Evolutionary conservation across 371 early-diverging fungal species (phyloP), one percentile per base, ranked within the genome.

Genomic region (Entomophthora muscae): DNA sequence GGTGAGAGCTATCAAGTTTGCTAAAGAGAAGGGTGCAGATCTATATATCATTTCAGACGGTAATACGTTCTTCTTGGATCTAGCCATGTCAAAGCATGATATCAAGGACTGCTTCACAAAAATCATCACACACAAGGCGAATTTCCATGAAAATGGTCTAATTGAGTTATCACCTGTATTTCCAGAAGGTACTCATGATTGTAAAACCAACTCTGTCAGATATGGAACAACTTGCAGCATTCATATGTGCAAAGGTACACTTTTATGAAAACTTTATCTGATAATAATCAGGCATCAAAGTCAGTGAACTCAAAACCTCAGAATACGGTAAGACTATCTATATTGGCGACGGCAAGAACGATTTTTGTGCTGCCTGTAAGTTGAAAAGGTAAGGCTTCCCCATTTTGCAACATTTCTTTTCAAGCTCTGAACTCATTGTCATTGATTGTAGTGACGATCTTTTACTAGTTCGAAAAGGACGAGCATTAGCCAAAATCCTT

Each of bases 11-110:
- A 55, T 55, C 5, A 21, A 3, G 3, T 55, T 55, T 5, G 55
- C 55, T 27, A 55, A 55, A 27, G 55, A 10, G 55, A 55, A 55
- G 10, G 28, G 28, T 21, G 22, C 24, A 12, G 55, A 55, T 55
- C 55, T 55, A 5, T 55, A 5, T 55, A 55, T 55, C 55, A 27
- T 55, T 55, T 55, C 55, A 5, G 55, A 55, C 21, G 55, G 55
- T 10, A 55, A 55, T 27, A 24, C 55, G 7, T 24, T 27, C 55
- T 55, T 55, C 26, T 55, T 55, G 21, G 28, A 27, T 24, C 10
- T 27, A 12, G 55, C 55, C 5, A 3, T 55, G 10, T 24, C 24
- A 3, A 55, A 55, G 21, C 28, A 55, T 55, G 55, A 26, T 24
- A 10, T 55, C 5, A 24, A 10, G 7, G 55, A 55, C 26, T 24